A percentile compares a stretch with the other conserved stretches of the same genome.
These are phyloP conservation scores for Piromyces finnis DNA, from an alignment of 192 early-diverging fungal genomes.

Conservation along the genomic window DNA sequence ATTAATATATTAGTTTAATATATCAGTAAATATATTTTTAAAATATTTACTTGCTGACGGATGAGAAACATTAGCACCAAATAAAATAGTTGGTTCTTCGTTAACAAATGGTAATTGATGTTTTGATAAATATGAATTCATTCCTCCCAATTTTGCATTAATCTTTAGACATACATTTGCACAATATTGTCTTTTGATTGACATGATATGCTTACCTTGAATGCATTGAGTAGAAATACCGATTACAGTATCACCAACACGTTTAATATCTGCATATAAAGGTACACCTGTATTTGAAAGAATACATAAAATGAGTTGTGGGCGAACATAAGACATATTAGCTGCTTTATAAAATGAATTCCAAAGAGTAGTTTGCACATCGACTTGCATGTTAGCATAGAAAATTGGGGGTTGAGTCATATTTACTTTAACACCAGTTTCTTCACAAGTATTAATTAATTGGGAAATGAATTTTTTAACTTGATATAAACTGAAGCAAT, in stretches of 20 bases:
- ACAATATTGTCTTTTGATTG: constrained; percentile 74
- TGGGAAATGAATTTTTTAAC: constrained; percentile 56
- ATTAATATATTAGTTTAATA: too few species aligned
- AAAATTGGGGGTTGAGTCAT: constrained; percentile 35
- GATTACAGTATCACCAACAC: constrained; percentile 71
- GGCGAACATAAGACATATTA: constrained; percentile 33
- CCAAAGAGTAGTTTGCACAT: constrained; percentile 48
- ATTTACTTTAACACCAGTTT: constrained; percentile 46
- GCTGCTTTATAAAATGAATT: constrained; percentile 51
- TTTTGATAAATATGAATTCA: constrained; percentile 50
- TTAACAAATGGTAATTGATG: constrained; percentile 49
- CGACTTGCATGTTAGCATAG: constrained; percentile 34
- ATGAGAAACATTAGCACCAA: constrained; percentile 87
- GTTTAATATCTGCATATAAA: constrained; percentile 75
- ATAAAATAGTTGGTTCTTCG: constrained; percentile 54
- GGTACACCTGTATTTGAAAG: constrained; percentile 61
- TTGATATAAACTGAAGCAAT: constrained; percentile 20
- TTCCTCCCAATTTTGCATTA: constrained; percentile 84
- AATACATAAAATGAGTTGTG: constrained; percentile 72
- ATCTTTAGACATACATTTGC: constrained; percentile 90
- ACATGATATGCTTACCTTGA: constrained; percentile 56
- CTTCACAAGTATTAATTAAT: constrained; percentile 51
- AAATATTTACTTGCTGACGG: constrained; percentile 37
- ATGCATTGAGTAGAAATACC: constrained; percentile 85
- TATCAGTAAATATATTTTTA: neutral